Evolutionary conservation across 495 filamentous ascomycete species (phyloP), one percentile per base, ranked within the genome.

Genomic region (Lepidopterella palustris): DNA sequence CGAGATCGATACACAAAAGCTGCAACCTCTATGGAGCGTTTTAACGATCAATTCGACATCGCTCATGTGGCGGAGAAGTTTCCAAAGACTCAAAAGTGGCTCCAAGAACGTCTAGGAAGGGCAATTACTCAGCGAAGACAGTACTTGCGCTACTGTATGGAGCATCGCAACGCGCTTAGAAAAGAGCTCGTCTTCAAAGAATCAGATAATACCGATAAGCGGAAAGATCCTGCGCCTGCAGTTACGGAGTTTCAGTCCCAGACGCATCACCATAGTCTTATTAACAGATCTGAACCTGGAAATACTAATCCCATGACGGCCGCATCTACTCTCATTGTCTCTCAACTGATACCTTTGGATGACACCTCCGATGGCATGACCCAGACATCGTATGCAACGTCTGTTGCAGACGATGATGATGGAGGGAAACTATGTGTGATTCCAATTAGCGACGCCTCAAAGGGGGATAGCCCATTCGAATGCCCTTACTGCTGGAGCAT

Each of bases 61-160:
- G 35, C 25, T n/a, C 66, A 69, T 56, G 66, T 69, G 2, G 31
- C 55, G 5, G 23, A 67, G 4, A 69, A 69, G 48, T 69, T 61
- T 32, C 64, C 66, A 5, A 25, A 45, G 18, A 18, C 64, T 13
- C 29, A 50, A 24, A 6, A 61, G 11, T 55, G 63, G 60, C 58
- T 65, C 21, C 13, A 20, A 28, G 26, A 53, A 3, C 58, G 62
- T 2, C 31, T 65, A 8, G 62, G 62, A 29, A 53, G 39, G 45
- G 62, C 62, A 9, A 65, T 53, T 29, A 61, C 58, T 24, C 62
- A 57, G 25, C 42, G 62, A 9, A 21, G 62, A 45, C 53, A 65
- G 40, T 65, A 51, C 27, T 31, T 65, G 8, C 58, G 58, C 15
- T 65, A 65, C 49, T 26, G 26, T 21, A 53, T 53, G 18, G 53